Base-by-base conservation (phyloP, 179 eudicot species). In the Heliamphora ciliata region DNA sequence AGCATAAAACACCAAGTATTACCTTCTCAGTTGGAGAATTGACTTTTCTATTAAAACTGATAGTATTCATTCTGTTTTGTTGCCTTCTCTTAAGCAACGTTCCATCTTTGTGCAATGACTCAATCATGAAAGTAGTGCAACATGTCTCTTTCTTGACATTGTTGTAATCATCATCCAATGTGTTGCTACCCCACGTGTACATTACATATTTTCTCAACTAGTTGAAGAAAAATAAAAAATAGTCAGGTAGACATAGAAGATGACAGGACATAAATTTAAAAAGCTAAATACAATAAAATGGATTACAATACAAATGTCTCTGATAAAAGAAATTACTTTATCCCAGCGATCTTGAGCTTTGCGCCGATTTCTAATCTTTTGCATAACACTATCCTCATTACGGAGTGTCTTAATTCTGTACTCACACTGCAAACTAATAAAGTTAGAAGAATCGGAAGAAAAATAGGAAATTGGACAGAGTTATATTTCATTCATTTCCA, bases 141-240 rank as follows among this genome's bases (percentile, higher is more conserved):
- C 93, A 89, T 55, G 79, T 81, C 54, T 85, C 90, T 58, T 78
- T 72, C 56, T 40, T 80, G 47, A 84, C 78, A 74, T 76, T 78
- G 63, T 48, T 21, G 75, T 82, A 60, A 21, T 86, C 87, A 74
- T 89, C 91, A 81, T 88, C 88, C 85, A 91, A 72, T 76, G 90
- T 83, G 44, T 82, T 84, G 83, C 89, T 85, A 60, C 89, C 92
- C 94, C 96, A 96, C 17, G 97, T 94, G 85, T 84, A 94, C 86
- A 79, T 86, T 24, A 96, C 99, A 83, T 91, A 96, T 87, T 91
- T 94, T 76, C 99, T 90, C 93, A 96, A 84, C 99, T 96, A 88
- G 66, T 78, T 72, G 68, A 51, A 74, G 79, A 47, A 59, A 82
- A 82, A 63, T 5, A 84, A 75, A 61, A 7, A 46, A 68, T 7